Evolutionary conservation across 192 early-diverging fungal genomes (phyloP).

Genomic region (Entomortierella parvispora): DNA sequence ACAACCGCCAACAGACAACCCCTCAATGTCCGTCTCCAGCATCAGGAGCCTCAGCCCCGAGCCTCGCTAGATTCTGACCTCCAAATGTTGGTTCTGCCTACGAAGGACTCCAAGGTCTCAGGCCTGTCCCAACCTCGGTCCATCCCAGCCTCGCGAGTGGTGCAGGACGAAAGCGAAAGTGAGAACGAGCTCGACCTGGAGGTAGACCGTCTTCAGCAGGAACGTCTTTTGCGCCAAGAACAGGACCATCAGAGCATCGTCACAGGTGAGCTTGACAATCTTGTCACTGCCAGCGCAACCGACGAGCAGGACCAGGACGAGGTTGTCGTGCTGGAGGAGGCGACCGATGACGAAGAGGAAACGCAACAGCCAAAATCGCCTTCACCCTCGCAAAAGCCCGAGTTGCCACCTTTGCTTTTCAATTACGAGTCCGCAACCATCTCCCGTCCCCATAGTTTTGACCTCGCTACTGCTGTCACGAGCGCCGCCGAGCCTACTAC

Average conservation of each 20-base stretch:
- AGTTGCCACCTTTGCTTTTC: constrained; percentile 21
- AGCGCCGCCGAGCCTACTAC: background rate
- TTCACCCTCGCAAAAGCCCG: constrained; percentile 14
- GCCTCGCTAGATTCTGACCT: constrained; percentile 23
- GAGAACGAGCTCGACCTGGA: constrained; percentile 16
- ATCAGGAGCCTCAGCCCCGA: constrained; percentile 1
- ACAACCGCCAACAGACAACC: background rate
- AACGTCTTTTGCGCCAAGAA: constrained; percentile 35
- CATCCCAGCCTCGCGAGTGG: constrained; percentile 1
- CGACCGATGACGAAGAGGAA: constrained; percentile 13
- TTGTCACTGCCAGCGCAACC: constrained; percentile 26
- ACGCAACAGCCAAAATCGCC: background rate
- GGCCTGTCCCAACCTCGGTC: background rate
- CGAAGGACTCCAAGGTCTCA: background rate
- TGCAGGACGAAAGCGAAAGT: constrained; percentile 7
- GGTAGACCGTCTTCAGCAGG: constrained; percentile 26
- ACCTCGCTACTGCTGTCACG: background rate
- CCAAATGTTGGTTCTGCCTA: constrained; percentile 30
- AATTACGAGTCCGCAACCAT: background rate
- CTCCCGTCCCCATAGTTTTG: constrained; percentile 6
- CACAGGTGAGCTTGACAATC: constrained; percentile 40
- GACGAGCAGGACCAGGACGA: constrained; percentile 28
- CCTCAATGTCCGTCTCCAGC: background rate
- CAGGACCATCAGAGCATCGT: constrained; percentile 15
- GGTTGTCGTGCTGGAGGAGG: constrained; percentile 25